Base-by-base conservation (phyloP, 176 grass and related monocot species). In the Raddia guianensis region DNA sequence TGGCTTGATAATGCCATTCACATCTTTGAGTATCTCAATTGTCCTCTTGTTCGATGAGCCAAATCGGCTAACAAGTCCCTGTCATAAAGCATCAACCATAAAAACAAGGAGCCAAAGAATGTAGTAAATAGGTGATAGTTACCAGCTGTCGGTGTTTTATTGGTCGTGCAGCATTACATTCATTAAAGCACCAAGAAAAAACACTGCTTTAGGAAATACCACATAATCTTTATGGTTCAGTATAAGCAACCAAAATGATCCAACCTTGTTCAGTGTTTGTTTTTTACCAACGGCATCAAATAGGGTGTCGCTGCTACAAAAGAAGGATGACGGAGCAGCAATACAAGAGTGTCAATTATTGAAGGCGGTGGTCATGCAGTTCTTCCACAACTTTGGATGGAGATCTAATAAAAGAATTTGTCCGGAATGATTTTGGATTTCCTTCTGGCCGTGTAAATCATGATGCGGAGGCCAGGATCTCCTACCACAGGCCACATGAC, bases 1-100 rank as follows among this genome's bases (percentile, higher is more conserved):
- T 66, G 94, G 94, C 78, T 93, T 97, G 48, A 97, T 64, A 49
- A 97, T 89, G 70, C 94, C 93, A 34, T 73, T 97, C n/a, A 91
- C 81, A 86, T 89, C 80, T 10, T 90, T 79, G 63, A 94, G 87
- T 85, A 92, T 91, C 8, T 89, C 70, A 72, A 86, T 33, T 9
- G 57, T 93, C 63, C 52, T 89, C 80, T 87, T 85, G 64, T 91
- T 91, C 0, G 81, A 91, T 19, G 60, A 76, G 69, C 19, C 58
- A 18, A 93, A 78, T 21, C 0, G 47, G 66, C 84, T 89, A 56
- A 91, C 5, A 42, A 93, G 12, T 16, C 91, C 88, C 94, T 93
- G 86, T 21, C 47, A 81, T 55, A 55, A 67, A 79, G 53, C 53
- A 8, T 56, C 35, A 33, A 46, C 15, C 0, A 19, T 14, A 72